Evolutionary conservation across 2,329 filamentous ascomycete species (phyloP).

Genomic region (Westerdykella sp.): DNA sequence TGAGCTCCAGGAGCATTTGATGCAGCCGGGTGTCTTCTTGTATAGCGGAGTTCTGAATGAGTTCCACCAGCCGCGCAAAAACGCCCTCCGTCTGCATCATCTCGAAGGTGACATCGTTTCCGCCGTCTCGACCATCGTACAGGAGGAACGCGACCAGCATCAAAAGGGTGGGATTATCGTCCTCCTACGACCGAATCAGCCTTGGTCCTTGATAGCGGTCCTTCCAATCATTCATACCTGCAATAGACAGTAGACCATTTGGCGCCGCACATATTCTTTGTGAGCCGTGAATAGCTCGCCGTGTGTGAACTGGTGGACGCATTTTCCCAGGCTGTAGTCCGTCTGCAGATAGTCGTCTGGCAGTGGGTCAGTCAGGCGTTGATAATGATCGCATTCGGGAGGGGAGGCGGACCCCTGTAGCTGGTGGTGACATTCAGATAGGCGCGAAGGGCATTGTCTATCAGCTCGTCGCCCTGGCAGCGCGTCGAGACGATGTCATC

Average conservation of each 20-base stretch:
- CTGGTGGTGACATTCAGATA: conserved; percentile 75
- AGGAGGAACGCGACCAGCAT: conserved; percentile 78
- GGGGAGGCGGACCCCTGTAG: conserved; percentile 53
- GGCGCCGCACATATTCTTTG: conserved; percentile 79
- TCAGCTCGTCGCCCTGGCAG: conserved; percentile 57
- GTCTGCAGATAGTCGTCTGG: conserved; percentile 64
- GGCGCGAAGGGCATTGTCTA: conserved; percentile 79
- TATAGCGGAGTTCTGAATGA: conserved; percentile 60
- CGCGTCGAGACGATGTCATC: conserved; percentile 57
- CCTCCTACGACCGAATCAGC: conserved; percentile 57
- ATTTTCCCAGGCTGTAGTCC: conserved; percentile 73
- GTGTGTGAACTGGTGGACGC: conserved; percentile 70
- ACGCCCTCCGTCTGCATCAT: conserved; percentile 82
- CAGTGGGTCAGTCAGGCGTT: conserved; percentile 16
- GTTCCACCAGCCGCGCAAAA: conserved; percentile 75
- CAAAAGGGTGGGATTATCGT: conserved; percentile 73
- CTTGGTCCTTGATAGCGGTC: neutral
- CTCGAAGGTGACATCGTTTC: conserved; percentile 69
- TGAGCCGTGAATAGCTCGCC: conserved; percentile 69
- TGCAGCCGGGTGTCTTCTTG: conserved; percentile 67
- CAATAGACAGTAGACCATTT: conserved; percentile 85
- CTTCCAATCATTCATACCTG: conserved; percentile 42
- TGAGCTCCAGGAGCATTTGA: conserved; percentile 72
- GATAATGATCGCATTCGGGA: neutral
- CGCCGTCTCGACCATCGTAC: conserved; percentile 74